phyloP scores from a whole-genome alignment of 805 yeast species.

The Candida fluviatilis region DNA sequence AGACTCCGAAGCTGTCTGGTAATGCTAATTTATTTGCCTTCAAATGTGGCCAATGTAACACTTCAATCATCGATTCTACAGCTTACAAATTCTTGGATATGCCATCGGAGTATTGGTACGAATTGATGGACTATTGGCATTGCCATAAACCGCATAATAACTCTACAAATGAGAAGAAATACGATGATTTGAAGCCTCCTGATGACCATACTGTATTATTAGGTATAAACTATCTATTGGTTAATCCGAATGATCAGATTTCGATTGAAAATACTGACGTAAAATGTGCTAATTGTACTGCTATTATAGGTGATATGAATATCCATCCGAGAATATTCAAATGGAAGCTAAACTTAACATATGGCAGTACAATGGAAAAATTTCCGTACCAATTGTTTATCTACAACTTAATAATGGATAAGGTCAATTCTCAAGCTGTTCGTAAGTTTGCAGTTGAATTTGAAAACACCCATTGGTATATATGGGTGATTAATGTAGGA shows the following conservation, averaged over 20 bases:
- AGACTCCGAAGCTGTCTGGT: slow-evolving; percentile 24
- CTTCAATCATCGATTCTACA: slow-evolving; percentile 24
- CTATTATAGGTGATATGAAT: slow-evolving; percentile 36
- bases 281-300: slow-evolving; percentile 35
- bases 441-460: slow-evolving; percentile 24
- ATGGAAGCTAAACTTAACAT: slow-evolving; percentile 47
- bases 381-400: slow-evolving; percentile 35
- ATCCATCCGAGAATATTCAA: slow-evolving; percentile 37
- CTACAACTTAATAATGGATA: slow-evolving; percentile 36
- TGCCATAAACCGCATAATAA: slow-evolving; percentile 70
- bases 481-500: slow-evolving; percentile 38
- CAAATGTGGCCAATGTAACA: slow-evolving; percentile 28
- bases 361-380: slow-evolving; percentile 14
- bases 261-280: slow-evolving; percentile 9
- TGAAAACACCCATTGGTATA: slow-evolving; percentile 11
- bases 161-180: slow-evolving; percentile 21
- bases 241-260: slow-evolving; percentile 20
- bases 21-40: slow-evolving; percentile 23
- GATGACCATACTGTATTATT: slow-evolving; percentile 37
- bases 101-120: slow-evolving; percentile 94
- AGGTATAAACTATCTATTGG: slow-evolving; percentile 54
- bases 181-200: slow-evolving; percentile 43
- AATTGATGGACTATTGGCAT: slow-evolving; percentile 96
- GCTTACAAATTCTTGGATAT: slow-evolving; percentile 47
- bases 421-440: slow-evolving; percentile 34